Percentiles rank a stretch among this genome's conserved stretches.
These are phyloP conservation scores for Spinacia oleracea DNA, from an alignment of 179 eudicot genomes.

Conservation along the genomic window DNA sequence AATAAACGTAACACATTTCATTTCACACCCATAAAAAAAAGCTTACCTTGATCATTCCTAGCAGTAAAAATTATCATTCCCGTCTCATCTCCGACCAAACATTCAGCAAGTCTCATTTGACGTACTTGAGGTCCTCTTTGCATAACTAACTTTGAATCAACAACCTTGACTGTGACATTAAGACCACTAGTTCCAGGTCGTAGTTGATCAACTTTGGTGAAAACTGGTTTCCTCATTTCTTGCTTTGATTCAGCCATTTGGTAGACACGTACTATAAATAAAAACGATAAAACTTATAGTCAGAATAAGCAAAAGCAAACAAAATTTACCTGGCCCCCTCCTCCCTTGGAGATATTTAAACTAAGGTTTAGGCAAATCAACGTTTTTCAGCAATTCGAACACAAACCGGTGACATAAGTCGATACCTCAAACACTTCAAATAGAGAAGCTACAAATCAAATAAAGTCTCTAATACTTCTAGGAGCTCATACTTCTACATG, in stretches of 20 bases:
- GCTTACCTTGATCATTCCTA: slow-evolving; percentile 53
- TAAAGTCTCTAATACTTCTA: neutral
- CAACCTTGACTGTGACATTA: slow-evolving; percentile 70
- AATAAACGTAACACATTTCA: neutral
- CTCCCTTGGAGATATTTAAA: neutral
- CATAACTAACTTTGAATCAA: slow-evolving; percentile 60
- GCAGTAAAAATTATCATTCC: slow-evolving; percentile 64
- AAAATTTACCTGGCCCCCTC: neutral
- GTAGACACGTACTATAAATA: slow-evolving; percentile 22
- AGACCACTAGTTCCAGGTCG: slow-evolving; percentile 72
- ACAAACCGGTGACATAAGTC: neutral
- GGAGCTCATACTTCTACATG: neutral
- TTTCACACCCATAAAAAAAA: neutral
- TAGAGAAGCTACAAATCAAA: neutral
- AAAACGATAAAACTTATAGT: neutral
- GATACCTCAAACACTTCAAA: neutral
- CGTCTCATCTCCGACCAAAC: slow-evolving; percentile 66
- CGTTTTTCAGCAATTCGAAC: neutral
- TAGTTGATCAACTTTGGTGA: slow-evolving; percentile 69
- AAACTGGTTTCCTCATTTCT: slow-evolving; percentile 52
- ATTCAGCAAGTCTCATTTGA: slow-evolving; percentile 65
- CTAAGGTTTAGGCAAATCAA: neutral
- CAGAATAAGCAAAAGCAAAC: neutral
- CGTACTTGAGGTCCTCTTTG: slow-evolving; percentile 58
- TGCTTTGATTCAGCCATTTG: slow-evolving; percentile 70